These are phyloP conservation scores for Aspergillus neotritici DNA, from an alignment of 2,329 filamentous ascomycete species.

Conservation along the genomic window DNA sequence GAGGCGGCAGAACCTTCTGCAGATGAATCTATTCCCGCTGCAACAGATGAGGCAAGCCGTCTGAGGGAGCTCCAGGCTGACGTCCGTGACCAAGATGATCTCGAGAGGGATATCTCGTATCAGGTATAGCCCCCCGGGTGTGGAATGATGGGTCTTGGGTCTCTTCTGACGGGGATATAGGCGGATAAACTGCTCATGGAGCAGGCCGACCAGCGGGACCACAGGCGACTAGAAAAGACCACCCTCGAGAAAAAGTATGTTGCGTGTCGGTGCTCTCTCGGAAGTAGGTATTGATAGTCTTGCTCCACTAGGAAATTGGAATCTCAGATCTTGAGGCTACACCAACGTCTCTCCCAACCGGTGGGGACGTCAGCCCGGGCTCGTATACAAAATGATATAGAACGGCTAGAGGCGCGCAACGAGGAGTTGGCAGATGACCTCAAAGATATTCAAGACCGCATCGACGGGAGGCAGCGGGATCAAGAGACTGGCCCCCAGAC, in stretches of 20 bases:
- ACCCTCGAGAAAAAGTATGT: conserved; percentile 43
- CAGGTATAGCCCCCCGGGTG: conserved; percentile 36
- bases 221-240: conserved; percentile 57
- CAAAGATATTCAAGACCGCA: conserved; percentile 71
- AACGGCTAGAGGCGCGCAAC: conserved; percentile 60
- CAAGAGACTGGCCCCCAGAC: conserved; percentile 42
- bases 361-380: conserved; percentile 47
- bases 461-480: conserved; percentile 65
- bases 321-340: conserved; percentile 57
- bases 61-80: conserved; percentile 60
- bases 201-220: conserved; percentile 59
- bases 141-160: background rate
- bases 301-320: conserved; percentile 50
- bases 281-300: conserved; percentile 2
- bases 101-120: conserved; percentile 76
- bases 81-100: conserved; percentile 78
- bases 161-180: conserved; percentile 19
- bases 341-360: conserved; percentile 53
- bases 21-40: conserved; percentile 2
- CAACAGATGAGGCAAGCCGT: conserved; percentile 52
- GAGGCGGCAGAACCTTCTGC: background rate
- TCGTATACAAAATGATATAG: conserved; percentile 52
- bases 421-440: conserved; percentile 65
- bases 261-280: background rate
- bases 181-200: conserved; percentile 56